Base-by-base conservation (phyloP, 768 basidiomycete species). In the Botryobasidium botryosum region DNA sequence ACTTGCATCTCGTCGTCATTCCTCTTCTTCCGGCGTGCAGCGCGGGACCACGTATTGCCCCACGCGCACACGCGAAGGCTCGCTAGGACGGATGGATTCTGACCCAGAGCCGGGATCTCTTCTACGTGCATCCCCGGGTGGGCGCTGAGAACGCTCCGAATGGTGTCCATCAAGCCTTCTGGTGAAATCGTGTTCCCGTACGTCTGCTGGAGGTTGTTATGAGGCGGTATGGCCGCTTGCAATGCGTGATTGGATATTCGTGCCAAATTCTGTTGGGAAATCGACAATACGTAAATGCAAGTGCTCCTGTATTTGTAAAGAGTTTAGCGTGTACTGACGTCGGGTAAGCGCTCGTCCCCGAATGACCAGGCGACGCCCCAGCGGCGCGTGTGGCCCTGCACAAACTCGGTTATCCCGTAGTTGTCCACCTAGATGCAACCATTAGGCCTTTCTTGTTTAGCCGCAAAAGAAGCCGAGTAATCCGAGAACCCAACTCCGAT, bases 351-450 rank as follows among this genome's bases (percentile, higher is more conserved):
- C 12, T 57, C 57, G 24, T 70, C 67, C 2, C 61, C 64, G 44
- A 78, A 76, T 0, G 83, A 88, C 92, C 92, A 96, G 0, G 72
- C 86, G 2, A 97, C 60, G 0, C 79, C 84, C 88, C 90, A 97
- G n/a, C 94, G 72, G 2, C 79, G 69, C 0, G 92, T 96, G 45
- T 79, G 74, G 1, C 91, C 86, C 60, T 88, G 88, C 2, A 78
- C 64, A 37, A 91, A 79, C 51, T 87, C 79, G 0, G 77, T 77
- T 36, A 96, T 64, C 0, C 76, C 81, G 58, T 91, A 97, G 60
- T 94, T 94, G 26, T 72, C 64, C 35, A 96, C 72, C 87, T 94
- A 46, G 3, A 31, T 5, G 36, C 10, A 17, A 31, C 15, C 20
- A n/a, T n/a, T n/a, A n/a, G n/a, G n/a, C n/a, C n/a, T 31, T 25